Evolutionary conservation across 768 basidiomycete species (phyloP).

Genomic region (Serendipita vermifera): DNA sequence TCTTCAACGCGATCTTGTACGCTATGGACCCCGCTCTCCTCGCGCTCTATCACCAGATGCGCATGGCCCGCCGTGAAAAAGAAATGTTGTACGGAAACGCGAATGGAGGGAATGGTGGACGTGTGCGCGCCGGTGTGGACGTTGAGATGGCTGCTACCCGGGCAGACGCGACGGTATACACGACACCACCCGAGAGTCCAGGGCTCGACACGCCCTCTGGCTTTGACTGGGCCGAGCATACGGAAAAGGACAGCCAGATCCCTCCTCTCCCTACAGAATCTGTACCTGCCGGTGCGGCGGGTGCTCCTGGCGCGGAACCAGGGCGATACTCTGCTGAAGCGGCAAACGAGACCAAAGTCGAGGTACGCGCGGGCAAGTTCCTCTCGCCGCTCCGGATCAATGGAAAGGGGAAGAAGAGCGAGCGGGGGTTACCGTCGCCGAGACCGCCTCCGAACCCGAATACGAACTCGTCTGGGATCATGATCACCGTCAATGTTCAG

Average conservation of each 20-base stretch:
- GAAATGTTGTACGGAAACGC: neutral
- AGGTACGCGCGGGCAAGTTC: neutral
- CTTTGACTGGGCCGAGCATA: neutral
- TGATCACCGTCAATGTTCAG: neutral
- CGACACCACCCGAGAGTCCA: neutral
- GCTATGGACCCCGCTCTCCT: conserved; percentile 2
- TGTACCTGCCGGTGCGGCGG: too few species aligned
- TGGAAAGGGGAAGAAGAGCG: neutral
- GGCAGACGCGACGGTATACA: neutral
- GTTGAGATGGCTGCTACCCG: neutral
- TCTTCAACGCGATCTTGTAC: conserved; percentile 6
- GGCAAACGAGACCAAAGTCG: too few species aligned
- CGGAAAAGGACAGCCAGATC: too few species aligned
- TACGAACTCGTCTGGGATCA: neutral
- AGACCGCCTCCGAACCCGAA: neutral
- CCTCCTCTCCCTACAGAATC: too few species aligned
- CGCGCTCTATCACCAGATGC: neutral
- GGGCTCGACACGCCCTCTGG: neutral
- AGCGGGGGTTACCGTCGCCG: neutral
- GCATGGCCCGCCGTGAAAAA: neutral
- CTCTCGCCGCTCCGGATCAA: neutral
- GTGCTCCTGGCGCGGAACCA: too few species aligned
- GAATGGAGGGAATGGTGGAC: neutral
- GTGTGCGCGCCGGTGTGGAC: neutral
- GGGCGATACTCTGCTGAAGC: too few species aligned